Percentiles rank a stretch among this genome's conserved stretches.
These are phyloP conservation scores for Aspergillus indologenus DNA, from an alignment of 495 filamentous ascomycete species.

Conservation along the genomic window DNA sequence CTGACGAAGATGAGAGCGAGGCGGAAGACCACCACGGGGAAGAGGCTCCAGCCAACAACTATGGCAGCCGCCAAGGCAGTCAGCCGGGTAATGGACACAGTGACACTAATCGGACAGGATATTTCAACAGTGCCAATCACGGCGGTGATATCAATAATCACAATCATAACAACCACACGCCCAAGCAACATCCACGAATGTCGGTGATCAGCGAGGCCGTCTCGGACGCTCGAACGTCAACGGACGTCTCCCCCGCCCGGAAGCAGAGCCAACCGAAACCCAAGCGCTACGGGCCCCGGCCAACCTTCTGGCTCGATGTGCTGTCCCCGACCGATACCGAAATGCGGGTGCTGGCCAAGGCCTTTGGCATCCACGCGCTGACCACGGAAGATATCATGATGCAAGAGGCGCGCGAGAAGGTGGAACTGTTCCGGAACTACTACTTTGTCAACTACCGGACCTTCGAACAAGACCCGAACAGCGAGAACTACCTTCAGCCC, in stretches of 20 bases:
- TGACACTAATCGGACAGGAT: no score
- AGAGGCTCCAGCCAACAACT: slow-evolving; percentile 20
- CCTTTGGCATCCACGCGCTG: slow-evolving; percentile 91
- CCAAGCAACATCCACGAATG: slow-evolving; percentile 14
- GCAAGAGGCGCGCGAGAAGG: slow-evolving; percentile 95
- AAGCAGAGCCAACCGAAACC: slow-evolving; percentile 40
- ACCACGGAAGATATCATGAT: slow-evolving; percentile 97
- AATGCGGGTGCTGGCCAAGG: slow-evolving; percentile 86
- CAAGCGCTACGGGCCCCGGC: slow-evolving; percentile 78
- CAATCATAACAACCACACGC: slow-evolving; percentile 8
- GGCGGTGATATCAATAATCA: slow-evolving; percentile 4
- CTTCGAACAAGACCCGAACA: slow-evolving; percentile 89
- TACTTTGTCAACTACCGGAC: slow-evolving; percentile 98
- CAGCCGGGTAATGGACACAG: background rate
- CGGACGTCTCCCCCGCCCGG: slow-evolving; percentile 21
- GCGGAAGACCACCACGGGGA: slow-evolving; percentile 34
- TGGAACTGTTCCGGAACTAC: slow-evolving; percentile 94
- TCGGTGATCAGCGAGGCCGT: slow-evolving; percentile 37
- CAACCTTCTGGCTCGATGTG: slow-evolving; percentile 94
- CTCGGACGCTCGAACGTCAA: slow-evolving; percentile 25
- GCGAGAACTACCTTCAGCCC: slow-evolving; percentile 85
- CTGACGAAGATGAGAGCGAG: slow-evolving; percentile 65
- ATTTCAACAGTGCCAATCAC: background rate
- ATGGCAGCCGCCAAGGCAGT: slow-evolving; percentile 4
- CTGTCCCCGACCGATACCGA: slow-evolving; percentile 86